These are phyloP conservation scores for Leishmania braziliensis DNA, from an alignment of 208 protist species.

Conservation along the genomic window DNA sequence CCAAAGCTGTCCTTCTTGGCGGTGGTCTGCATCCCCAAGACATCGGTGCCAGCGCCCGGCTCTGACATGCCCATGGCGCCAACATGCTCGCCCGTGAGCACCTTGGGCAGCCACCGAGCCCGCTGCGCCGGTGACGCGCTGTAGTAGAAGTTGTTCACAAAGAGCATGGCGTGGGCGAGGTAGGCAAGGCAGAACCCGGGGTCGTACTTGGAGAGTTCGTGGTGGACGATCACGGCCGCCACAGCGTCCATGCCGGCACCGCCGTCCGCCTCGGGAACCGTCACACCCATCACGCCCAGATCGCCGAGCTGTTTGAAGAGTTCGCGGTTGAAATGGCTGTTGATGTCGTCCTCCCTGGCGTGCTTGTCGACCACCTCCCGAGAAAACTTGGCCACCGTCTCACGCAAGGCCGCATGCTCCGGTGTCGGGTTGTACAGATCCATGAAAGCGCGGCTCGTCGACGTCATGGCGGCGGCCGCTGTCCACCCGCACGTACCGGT, in stretches of 20 bases:
- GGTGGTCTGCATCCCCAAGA: slow-evolving; percentile 94
- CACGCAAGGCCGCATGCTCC: slow-evolving; percentile 64
- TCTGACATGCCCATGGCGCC: slow-evolving; percentile 97
- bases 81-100: slow-evolving; percentile 95
- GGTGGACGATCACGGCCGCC: slow-evolving; percentile 74
- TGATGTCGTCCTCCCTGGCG: slow-evolving; percentile 58
- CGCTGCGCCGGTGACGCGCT: slow-evolving; percentile 91
- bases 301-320: slow-evolving; percentile 94
- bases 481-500: neutral
- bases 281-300: slow-evolving; percentile 96
- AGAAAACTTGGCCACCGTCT: slow-evolving; percentile 63
- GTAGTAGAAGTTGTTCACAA: slow-evolving; percentile 85
- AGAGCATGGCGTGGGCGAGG: slow-evolving; percentile 79
- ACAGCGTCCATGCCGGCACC: slow-evolving; percentile 88
- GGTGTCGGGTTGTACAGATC: slow-evolving; percentile 69
- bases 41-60: slow-evolving; percentile 93
- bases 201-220: slow-evolving; percentile 83
- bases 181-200: slow-evolving; percentile 84
- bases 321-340: slow-evolving; percentile 70
- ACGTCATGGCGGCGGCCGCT: neutral
- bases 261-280: slow-evolving; percentile 89
- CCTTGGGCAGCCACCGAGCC: slow-evolving; percentile 86
- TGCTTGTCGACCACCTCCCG: slow-evolving; percentile 61
- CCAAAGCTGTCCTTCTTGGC: slow-evolving; percentile 78
- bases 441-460: slow-evolving; percentile 14